These are phyloP conservation scores for Solanum tarapatanum DNA, from an alignment of 257 asterid genomes.

Conservation along the genomic window DNA sequence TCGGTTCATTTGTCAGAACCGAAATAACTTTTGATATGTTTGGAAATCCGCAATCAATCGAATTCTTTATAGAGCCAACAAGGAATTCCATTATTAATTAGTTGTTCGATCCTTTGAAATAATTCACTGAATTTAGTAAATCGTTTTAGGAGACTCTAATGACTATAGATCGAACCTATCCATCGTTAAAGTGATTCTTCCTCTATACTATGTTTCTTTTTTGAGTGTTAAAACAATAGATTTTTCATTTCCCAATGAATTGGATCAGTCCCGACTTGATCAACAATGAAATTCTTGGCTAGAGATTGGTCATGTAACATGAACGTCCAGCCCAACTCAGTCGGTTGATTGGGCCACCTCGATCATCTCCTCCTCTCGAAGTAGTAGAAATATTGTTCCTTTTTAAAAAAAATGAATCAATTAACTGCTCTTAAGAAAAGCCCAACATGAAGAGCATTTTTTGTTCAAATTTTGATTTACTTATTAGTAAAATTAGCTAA, in stretches of 20 bases:
- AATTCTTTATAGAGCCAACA: neutral
- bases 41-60: accelerated
- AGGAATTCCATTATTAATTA: neutral
- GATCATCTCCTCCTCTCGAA: neutral
- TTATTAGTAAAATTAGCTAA: neutral
- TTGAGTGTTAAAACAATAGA: neutral
- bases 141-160: neutral
- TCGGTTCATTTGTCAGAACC: neutral
- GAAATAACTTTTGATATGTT: neutral
- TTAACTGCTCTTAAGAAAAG: neutral
- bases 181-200: neutral
- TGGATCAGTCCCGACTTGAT: neutral
- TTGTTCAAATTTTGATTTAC: neutral
- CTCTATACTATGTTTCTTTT: neutral
- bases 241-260: neutral
- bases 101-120: neutral
- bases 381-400: neutral
- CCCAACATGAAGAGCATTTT: neutral
- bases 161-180: neutral
- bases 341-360: neutral
- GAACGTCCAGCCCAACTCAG: neutral
- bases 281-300: neutral
- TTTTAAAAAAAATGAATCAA: neutral
- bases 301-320: neutral
- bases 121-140: neutral